phyloP scores from a whole-genome alignment of 257 asterid species.

The Solanum pinnatisectum region DNA sequence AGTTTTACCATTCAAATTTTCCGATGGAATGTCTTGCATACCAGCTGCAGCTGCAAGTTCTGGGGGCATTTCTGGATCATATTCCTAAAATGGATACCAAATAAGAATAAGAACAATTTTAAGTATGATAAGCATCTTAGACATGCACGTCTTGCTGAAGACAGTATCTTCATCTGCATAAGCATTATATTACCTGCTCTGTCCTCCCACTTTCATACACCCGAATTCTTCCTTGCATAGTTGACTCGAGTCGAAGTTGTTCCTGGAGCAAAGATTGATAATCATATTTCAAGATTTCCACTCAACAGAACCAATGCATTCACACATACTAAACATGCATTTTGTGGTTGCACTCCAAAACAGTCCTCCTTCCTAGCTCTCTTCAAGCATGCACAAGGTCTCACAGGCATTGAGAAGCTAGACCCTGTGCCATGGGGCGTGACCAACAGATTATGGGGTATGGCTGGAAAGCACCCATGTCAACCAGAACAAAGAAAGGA shows the following conservation, averaged over 20 bases:
- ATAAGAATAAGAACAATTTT: background rate
- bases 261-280: slow-evolving; percentile 37
- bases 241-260: slow-evolving; percentile 83
- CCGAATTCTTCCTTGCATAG: slow-evolving; percentile 93
- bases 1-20: slow-evolving; percentile 39
- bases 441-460: background rate
- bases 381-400: background rate
- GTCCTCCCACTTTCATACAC: slow-evolving; percentile 91
- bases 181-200: slow-evolving; percentile 62
- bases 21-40: slow-evolving; percentile 52
- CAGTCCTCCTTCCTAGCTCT: background rate
- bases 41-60: slow-evolving; percentile 97
- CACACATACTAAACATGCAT: background rate
- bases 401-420: background rate
- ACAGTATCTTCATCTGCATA: background rate
- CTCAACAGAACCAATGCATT: background rate
- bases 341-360: background rate
- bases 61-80: slow-evolving; percentile 98
- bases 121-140: background rate
- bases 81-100: slow-evolving; percentile 44
- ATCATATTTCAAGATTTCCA: background rate
- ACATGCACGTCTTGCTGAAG: background rate
- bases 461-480: background rate
- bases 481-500: background rate
- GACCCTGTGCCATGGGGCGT: background rate